Evolutionary conservation across 2,329 filamentous ascomycete species (phyloP).

Genomic region (Aspergillus sp.): DNA sequence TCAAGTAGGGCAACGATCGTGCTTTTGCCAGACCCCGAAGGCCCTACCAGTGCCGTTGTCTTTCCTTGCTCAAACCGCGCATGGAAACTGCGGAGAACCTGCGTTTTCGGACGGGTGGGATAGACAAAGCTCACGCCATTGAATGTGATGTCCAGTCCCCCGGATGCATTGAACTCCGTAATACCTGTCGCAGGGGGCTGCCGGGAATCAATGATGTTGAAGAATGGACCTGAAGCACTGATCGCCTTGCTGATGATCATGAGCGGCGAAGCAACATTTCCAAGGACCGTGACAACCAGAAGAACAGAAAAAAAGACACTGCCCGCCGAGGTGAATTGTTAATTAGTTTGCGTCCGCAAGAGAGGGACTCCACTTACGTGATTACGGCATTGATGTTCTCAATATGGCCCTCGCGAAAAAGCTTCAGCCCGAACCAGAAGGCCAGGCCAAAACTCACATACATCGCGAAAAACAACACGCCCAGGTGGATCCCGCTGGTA

Average conservation of each 20-base stretch:
- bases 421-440: conserved; percentile 39
- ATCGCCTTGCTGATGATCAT: background rate
- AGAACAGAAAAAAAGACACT: conserved; percentile 35
- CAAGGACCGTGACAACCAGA: conserved; percentile 18
- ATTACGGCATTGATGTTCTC: background rate
- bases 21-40: conserved; percentile 48
- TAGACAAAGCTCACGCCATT: conserved; percentile 88
- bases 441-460: conserved; percentile 35
- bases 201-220: background rate
- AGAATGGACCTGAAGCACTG: background rate
- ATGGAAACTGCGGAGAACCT: conserved; percentile 79
- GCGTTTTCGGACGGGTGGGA: conserved; percentile 84
- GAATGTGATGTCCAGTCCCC: conserved; percentile 63
- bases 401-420: conserved; percentile 34
- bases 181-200: conserved; percentile 47
- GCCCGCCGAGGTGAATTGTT: conserved; percentile 16
- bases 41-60: conserved; percentile 45
- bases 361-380: conserved; percentile 17
- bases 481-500: conserved; percentile 31
- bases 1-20: conserved; percentile 52
- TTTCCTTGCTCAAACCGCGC: conserved; percentile 69
- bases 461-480: conserved; percentile 35
- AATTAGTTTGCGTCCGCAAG: conserved; percentile 24
- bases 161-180: conserved; percentile 77
- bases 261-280: background rate